Evolutionary conservation across 2,329 filamentous ascomycete genomes (phyloP).

Genomic region (Trichoderma sp.): DNA sequence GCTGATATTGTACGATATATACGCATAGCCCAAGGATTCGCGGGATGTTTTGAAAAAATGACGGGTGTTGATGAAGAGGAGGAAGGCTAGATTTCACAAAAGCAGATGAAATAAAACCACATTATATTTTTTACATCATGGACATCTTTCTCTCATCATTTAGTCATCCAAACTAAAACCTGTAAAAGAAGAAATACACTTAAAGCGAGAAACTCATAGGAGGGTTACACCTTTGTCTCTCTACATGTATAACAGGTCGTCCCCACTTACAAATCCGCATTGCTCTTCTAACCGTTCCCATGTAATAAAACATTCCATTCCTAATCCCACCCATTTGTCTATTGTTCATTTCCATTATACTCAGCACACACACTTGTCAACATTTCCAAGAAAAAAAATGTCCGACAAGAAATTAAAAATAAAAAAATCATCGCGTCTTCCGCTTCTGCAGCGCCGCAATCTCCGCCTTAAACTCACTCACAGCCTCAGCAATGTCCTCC

Average conservation of each 20-base stretch:
- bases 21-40: background rate
- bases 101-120: slow-evolving; percentile 12
- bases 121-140: background rate
- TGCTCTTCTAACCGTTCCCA: background rate
- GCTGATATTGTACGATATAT: background rate
- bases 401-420: background rate
- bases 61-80: background rate
- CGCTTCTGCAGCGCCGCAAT: slow-evolving; percentile 40
- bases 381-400: background rate
- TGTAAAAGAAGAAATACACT: background rate
- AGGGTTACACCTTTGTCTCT: background rate
- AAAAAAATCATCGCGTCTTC: slow-evolving; percentile 18
- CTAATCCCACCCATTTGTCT: background rate
- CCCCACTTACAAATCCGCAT: background rate
- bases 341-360: background rate
- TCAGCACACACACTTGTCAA: background rate
- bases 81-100: background rate
- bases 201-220: background rate
- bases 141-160: background rate
- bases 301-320: background rate
- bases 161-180: background rate
- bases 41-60: background rate
- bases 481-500: slow-evolving; percentile 72
- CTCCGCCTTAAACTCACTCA: slow-evolving; percentile 71
- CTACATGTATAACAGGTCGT: background rate